Conservation (phyloP, 768 basidiomycete species). For the Glaciozyma antarctica region DNA sequence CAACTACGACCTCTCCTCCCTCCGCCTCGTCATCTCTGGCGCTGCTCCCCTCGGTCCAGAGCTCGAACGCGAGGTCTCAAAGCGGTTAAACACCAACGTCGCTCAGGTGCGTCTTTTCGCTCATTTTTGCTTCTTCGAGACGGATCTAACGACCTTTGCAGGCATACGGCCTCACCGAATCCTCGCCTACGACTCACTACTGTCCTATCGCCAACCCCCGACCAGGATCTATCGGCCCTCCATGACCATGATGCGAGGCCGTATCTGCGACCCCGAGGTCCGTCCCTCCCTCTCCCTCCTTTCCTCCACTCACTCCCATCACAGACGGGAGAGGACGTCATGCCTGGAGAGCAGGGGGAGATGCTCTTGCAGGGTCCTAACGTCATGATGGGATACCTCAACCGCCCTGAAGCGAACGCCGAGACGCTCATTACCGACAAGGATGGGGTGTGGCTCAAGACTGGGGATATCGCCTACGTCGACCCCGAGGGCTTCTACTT, state of each 20-base stretch:
- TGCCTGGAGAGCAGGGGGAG: conserved; percentile 22
- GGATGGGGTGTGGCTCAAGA: conserved; percentile 24
- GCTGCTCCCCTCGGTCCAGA: conserved; percentile 35
- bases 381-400: conserved; percentile 31
- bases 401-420: conserved; percentile 24
- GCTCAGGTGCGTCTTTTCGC: not conserved
- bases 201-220: not conserved
- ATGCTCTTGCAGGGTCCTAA: conserved; percentile 25
- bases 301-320: conserved; percentile 47
- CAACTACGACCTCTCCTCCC: conserved; percentile 30
- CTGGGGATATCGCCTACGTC: conserved; percentile 31
- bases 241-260: conserved; percentile 23
- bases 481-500: conserved; percentile 34
- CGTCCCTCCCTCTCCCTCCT: too few relatives aligned
- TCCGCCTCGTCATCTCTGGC: conserved; percentile 28
- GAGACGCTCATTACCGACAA: conserved; percentile 30
- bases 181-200: conserved; percentile 20
- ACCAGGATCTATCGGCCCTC: conserved; percentile 25
- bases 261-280: conserved; percentile 26
- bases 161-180: conserved; percentile 33
- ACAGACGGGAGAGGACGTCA: conserved; percentile 25
- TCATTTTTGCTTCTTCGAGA: not conserved
- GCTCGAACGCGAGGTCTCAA: conserved; percentile 25
- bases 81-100: conserved; percentile 6
- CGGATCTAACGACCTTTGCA: not conserved